Percentiles rank a stretch among this genome's conserved stretches.
These are phyloP conservation scores for Prunus kanzakura DNA, from an alignment of 306 rosid species.

Conservation along the genomic window DNA sequence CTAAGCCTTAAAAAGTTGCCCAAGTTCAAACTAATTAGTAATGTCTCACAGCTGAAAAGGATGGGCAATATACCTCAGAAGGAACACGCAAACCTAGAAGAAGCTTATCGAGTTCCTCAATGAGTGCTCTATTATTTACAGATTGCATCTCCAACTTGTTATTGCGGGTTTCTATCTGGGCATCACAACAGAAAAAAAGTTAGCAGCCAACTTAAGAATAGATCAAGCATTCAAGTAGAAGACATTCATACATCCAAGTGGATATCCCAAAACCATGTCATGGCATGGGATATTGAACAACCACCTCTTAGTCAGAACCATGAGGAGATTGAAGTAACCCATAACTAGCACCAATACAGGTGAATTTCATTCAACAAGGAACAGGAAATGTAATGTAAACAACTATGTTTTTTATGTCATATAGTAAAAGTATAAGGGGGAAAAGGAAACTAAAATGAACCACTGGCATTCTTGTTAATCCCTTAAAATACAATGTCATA, in stretches of 20 bases:
- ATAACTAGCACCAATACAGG: neutral
- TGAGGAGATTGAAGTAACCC: neutral
- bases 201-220: slow-evolving; percentile 18
- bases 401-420: neutral
- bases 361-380: neutral
- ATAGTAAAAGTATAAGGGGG: neutral
- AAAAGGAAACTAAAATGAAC: neutral
- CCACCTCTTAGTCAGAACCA: neutral
- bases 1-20: slow-evolving; percentile 15
- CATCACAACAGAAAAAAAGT: slow-evolving; percentile 22
- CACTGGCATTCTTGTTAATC: neutral
- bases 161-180: slow-evolving; percentile 88
- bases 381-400: neutral
- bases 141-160: slow-evolving; percentile 94
- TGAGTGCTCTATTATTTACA: slow-evolving; percentile 74
- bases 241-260: neutral
- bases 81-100: slow-evolving; percentile 74
- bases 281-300: neutral
- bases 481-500: neutral
- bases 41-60: slow-evolving; percentile 11
- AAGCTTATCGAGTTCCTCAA: slow-evolving; percentile 86
- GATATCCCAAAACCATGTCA: neutral
- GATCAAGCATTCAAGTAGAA: slow-evolving; percentile 2
- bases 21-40: slow-evolving; percentile 20
- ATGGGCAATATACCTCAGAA: slow-evolving; percentile 56